Evolutionary conservation across 345 rosid species (phyloP), one percentile per base, ranked within the genome.

Genomic region (Hevea brasiliensis): DNA sequence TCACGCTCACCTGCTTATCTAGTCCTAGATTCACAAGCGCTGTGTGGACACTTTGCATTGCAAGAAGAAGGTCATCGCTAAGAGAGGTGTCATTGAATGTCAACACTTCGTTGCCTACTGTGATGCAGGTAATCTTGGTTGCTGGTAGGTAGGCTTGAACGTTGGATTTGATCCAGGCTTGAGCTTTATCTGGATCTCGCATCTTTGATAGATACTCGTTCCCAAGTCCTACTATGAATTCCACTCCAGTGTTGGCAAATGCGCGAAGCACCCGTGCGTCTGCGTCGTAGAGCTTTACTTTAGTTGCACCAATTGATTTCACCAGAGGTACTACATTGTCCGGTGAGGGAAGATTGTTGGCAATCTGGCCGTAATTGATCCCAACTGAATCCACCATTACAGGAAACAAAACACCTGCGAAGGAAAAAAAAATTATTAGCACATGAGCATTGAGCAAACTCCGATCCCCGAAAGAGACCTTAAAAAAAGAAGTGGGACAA

Each of bases 341-440:
- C 21, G 99, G 97, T 1, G 90, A 6, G 0, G 98, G 97, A 8
- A 96, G 90, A 42, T 96, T 89, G 77, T 93, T 82, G 12, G 93
- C 98, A 55, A 96, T 89, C 53, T 91, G 98, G 24, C 99, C 98
- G 71, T 96, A 96, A 82, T 96, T 96, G 56, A 96, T 86, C 47
- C 99, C 97, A 20, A 93, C 44, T 57, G 97, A 87, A 74, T 44
- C 65, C 29, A 80, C 92, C 77, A 64, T 27, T 57, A 53, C 51
- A 24, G 90, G 83, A n/a, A 77, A 42, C 21, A 72, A 15, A 37
- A 72, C 13, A 56, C 61, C 72, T 77, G 62, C 66, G 21, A 42
- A 12, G 23, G 20, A 14, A 26, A 44, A 23, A 26, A 50, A 68
- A 2, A 48, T 32, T 32, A 32, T 32, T 32, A 32, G 41, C n/a